Percentiles rank a stretch among this genome's conserved stretches.
phyloP scores from a whole-genome alignment of 108 stramenopile genomes.

The Skeletonema costatum region DNA sequence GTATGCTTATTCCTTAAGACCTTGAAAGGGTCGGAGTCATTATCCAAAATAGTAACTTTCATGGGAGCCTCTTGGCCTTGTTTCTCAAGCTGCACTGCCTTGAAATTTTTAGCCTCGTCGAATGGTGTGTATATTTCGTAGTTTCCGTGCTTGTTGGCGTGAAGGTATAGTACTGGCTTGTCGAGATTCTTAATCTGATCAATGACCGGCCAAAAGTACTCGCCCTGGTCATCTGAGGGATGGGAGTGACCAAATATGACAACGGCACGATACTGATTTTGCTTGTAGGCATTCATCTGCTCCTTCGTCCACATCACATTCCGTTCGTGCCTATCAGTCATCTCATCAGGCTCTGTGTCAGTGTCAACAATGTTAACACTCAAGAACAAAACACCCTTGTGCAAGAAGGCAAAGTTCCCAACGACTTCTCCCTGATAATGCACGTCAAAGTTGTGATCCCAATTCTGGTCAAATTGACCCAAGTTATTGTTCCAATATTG shows the following conservation, averaged over 20 bases:
- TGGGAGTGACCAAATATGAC: slow-evolving; percentile 79
- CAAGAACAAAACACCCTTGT: slow-evolving; percentile 72
- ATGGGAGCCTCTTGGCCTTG: slow-evolving; percentile 42
- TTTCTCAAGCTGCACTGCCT: slow-evolving; percentile 47
- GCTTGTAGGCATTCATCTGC: slow-evolving; percentile 25
- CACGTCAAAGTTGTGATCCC: slow-evolving; percentile 38
- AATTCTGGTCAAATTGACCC: slow-evolving; percentile 55
- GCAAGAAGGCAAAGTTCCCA: slow-evolving; percentile 70
- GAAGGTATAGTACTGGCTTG: slow-evolving; percentile 71
- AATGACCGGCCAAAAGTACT: slow-evolving; percentile 57
- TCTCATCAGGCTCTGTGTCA: slow-evolving; percentile 43
- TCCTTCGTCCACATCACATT: slow-evolving; percentile 73
- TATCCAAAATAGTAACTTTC: slow-evolving; percentile 37
- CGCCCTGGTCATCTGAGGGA: slow-evolving; percentile 53
- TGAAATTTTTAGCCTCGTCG: slow-evolving; percentile 46
- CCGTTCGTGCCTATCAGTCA: slow-evolving; percentile 47
- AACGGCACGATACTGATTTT: slow-evolving; percentile 55
- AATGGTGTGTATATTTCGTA: slow-evolving; percentile 43
- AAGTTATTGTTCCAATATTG: slow-evolving; percentile 61
- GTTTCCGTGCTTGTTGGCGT: slow-evolving; percentile 55
- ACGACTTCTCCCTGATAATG: slow-evolving; percentile 37
- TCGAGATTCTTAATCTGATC: slow-evolving; percentile 32
- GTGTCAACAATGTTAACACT: slow-evolving; percentile 72
- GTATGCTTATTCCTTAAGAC: neutral
- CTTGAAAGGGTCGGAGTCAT: neutral